A percentile compares a stretch with the other conserved stretches of the same genome.
Evolutionary conservation across 805 yeast species (phyloP).

Genomic region (Starmerella ratchasimensis): DNA sequence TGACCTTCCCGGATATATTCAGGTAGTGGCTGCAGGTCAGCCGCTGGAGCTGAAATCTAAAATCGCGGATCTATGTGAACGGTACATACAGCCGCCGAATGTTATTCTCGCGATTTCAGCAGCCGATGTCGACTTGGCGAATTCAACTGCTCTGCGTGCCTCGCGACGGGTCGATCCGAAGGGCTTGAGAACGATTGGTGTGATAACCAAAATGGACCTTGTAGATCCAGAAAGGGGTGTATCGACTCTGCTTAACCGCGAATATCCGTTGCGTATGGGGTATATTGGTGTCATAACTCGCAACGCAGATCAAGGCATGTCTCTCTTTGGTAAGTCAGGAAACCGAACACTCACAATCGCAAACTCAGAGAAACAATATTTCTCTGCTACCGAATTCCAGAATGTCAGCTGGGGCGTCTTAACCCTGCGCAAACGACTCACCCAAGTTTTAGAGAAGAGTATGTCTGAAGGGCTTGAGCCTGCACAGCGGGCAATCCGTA

Average conservation of each 20-base stretch:
- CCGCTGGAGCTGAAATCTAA: constrained; percentile 69
- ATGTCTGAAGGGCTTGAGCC: constrained; percentile 85
- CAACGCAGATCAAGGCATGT: constrained; percentile 31
- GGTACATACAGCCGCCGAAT: constrained; percentile 80
- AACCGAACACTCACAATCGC: constrained; percentile 39
- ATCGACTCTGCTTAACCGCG: constrained; percentile 53
- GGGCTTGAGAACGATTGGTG: constrained; percentile 94
- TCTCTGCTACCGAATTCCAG: constrained; percentile 49
- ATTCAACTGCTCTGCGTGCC: constrained; percentile 86
- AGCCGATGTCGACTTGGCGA: constrained; percentile 95
- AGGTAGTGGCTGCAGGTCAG: constrained; percentile 92
- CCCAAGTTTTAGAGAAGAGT: constrained; percentile 74
- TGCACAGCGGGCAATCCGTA: constrained; percentile 70
- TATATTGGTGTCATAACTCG: constrained; percentile 96
- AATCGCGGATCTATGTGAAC: constrained; percentile 68
- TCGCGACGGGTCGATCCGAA: constrained; percentile 79
- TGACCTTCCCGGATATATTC: constrained; percentile 95
- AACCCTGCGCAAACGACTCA: constrained; percentile 60
- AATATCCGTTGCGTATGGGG: constrained; percentile 89
- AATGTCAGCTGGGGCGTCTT: constrained; percentile 61
- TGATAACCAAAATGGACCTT: constrained; percentile 82
- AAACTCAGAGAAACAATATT: constrained; percentile 41
- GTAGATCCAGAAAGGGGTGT: constrained; percentile 67
- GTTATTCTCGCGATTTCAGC: constrained; percentile 91
- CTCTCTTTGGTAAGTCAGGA: constrained; percentile 27